Base-by-base conservation (phyloP, 2,329 filamentous ascomycete genomes). In the Davidsoniella australis region DNA sequence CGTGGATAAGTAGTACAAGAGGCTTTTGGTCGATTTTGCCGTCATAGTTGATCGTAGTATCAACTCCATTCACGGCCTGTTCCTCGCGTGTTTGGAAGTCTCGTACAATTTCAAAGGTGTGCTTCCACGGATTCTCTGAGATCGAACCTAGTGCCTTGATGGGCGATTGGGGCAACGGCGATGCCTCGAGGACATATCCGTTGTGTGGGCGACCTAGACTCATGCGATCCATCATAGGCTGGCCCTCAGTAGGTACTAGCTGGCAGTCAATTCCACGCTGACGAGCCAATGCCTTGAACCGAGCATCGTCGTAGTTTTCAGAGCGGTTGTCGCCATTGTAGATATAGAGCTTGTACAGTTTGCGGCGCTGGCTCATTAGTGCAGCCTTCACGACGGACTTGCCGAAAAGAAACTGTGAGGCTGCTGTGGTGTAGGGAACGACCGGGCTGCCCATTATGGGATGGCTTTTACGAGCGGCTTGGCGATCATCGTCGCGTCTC, bases 391-490 rank as follows among this genome's bases (percentile, higher is more conserved):
- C 85, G 1, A 85, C 78, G 2, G 82, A 84, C 41, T 75, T 76
- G 5, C 91, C 91, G 60, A 94, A 96, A 2, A 98, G 69, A 57
- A 95, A 96, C 54, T 94, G 82, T 0, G 88, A 94, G 4, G 85
- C 85, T 0, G 89, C 82, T 0, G 86, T 93, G 0, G 85, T 86
- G 60, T 89, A 77, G 12, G 47, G 51, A 12, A 53, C 51, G 20
- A 50, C 29, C 14, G 51, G 51, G 8, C 42, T 49, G 20, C 51
- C 51, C 16, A 53, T 47, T 7, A 47, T 46, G 41, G 51, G 36
- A 33, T 33, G 29, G 7, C 6, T 39, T 20, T 50, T 50, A 17
- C 38, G 43, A 8, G 26, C 6, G 39, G 26, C n/a, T 10, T 23
- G 42, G 12, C 9, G 14, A 9, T 45, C 42, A 17, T 45, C 24